These are phyloP conservation scores for Blastobotrys muscicola DNA, from an alignment of 805 yeast genomes.

Conservation along the genomic window DNA sequence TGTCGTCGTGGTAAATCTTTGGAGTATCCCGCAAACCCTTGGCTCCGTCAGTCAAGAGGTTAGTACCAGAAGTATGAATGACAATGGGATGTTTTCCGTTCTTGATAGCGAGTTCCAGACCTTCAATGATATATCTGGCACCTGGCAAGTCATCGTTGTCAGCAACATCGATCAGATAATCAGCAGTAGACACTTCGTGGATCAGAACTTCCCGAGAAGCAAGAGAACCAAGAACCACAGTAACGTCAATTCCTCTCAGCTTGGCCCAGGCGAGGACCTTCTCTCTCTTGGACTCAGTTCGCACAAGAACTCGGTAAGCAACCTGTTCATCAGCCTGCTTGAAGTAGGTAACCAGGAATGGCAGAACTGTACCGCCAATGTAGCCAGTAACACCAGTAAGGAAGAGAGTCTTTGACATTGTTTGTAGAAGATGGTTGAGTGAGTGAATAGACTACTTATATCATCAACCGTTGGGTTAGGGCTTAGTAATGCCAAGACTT, in stretches of 20 bases:
- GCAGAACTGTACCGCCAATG: slow-evolving; percentile 13
- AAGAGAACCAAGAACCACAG: slow-evolving; percentile 6
- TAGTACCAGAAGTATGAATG: slow-evolving; percentile 15
- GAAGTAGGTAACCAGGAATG: slow-evolving; percentile 4
- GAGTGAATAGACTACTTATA: too few species aligned
- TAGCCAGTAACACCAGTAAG: slow-evolving; percentile 15
- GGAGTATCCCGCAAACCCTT: slow-evolving; percentile 5
- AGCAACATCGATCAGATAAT: slow-evolving; percentile 10
- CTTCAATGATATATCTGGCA: slow-evolving; percentile 7
- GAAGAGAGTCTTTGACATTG: slow-evolving; percentile 7
- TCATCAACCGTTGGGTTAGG: too few species aligned
- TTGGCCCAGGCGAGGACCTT: slow-evolving; percentile 12
- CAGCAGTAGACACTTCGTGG: slow-evolving; percentile 7
- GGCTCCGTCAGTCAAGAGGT: slow-evolving; percentile 9
- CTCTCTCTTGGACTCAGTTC: slow-evolving; percentile 7
- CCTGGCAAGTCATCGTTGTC: slow-evolving; percentile 8
- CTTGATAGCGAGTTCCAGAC: slow-evolving; percentile 6
- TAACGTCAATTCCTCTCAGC: slow-evolving; percentile 6
- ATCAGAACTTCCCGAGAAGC: slow-evolving; percentile 2
- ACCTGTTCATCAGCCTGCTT: neutral
- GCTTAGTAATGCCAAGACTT: too few species aligned
- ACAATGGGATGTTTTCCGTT: slow-evolving; percentile 9
- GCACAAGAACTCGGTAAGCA: slow-evolving; percentile 7
- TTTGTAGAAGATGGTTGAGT: too few species aligned
- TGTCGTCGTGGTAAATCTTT: slow-evolving; percentile 10